phyloP scores from a whole-genome alignment of 106 monocot genomes.

The Ottelia alismoides region DNA sequence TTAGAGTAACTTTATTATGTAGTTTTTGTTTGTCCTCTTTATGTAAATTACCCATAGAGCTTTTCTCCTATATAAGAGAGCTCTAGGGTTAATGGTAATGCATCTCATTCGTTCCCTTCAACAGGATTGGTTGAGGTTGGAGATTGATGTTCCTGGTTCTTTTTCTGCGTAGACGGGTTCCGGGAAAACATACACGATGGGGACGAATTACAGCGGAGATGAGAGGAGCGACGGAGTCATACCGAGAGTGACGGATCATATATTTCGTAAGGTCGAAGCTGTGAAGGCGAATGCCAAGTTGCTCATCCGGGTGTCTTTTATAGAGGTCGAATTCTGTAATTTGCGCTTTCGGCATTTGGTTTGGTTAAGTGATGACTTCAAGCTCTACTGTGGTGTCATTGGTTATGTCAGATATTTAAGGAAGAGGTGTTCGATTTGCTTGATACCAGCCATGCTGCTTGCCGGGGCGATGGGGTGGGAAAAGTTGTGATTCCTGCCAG shows the following conservation, averaged over 20 bases:
- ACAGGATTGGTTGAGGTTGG: not conserved
- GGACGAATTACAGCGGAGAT: constrained; percentile 72
- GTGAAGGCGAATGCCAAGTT: constrained; percentile 47
- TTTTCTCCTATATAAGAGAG: no score
- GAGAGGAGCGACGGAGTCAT: constrained; percentile 46
- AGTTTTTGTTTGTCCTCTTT: no score
- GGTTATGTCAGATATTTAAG: constrained; percentile 70
- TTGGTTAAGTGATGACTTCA: not conserved
- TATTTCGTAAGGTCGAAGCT: constrained; percentile 50
- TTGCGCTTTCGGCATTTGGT: not conserved
- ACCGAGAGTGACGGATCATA: constrained; percentile 68
- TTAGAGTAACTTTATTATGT: no score
- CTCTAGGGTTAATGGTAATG: no score
- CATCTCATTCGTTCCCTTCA: no score
- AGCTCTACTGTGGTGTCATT: not conserved
- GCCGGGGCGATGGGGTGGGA: constrained; percentile 24
- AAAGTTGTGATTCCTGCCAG: constrained; percentile 37
- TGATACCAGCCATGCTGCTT: constrained; percentile 33
- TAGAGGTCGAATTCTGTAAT: constrained; percentile 40
- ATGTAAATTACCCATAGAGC: no score
- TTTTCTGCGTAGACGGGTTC: constrained; percentile 68
- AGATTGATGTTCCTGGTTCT: not conserved
- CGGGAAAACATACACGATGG: constrained; percentile 99
- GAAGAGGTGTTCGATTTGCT: constrained; percentile 98
- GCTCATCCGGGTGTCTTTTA: constrained; percentile 86